Base-by-base conservation (phyloP, 1,284 basidiomycete genomes). In the Pulveroboletus sp. region DNA sequence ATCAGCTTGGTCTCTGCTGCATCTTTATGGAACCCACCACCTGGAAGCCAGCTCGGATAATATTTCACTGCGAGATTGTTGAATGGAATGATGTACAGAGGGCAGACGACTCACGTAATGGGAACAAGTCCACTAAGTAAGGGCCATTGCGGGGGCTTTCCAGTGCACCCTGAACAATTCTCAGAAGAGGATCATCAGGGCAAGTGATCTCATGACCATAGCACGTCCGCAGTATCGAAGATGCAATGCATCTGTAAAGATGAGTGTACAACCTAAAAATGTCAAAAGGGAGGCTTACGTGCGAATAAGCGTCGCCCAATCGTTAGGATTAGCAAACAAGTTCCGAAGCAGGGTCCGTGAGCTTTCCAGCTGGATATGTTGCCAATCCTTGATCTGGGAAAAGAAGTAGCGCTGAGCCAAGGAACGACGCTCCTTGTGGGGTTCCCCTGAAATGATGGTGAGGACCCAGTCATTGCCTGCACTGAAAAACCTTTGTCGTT, bases 31-130 rank as follows among this genome's bases (percentile, higher is more conserved):
- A 62, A 62, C 9, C 33, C 10, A 24, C 60, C 60, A 24, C 60
- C 56, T 12, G 61, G 61, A 26, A 62, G 29, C 60, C 54, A 62
- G 14, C 56, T 42, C 6, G 61, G 61, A 20, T 59, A 59, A 25
- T 58, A 52, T 43, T 51, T 62, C 14, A 62, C 61, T 62, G 15
- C 10, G 15, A 20, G 3, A 18, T 17, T 3, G 25, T 52, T 8
- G 29, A 10, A 22, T 12, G 9, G 10, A 3, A 7, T 29, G 9
- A 7, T 31, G 11, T 39, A 39, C 7, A 15, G 35, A 3, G 8
- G 0, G 29, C 18, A 24, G 9, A 15, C 22, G 2, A 43, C 61
- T 52, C 20, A 62, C 61, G 15, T 10, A 43, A 20, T 1, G 61
- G 56, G 33, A 62, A 43, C 12, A 52, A 1, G 20, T 62, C 56